Evolutionary conservation across 2,329 filamentous ascomycete genomes (phyloP).

Genomic region (Colletotrichum karsti): DNA sequence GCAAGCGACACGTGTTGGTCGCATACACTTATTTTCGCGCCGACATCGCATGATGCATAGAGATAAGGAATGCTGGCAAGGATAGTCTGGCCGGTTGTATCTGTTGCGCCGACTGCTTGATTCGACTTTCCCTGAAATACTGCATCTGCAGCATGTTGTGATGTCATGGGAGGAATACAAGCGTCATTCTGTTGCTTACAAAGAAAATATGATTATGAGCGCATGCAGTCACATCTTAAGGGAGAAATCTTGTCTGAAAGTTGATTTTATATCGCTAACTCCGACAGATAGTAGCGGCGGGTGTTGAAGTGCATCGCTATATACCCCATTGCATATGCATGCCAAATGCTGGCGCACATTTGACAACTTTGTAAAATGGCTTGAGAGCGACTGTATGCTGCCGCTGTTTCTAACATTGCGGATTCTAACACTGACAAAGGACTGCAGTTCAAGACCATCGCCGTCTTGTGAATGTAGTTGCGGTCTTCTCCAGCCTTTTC

Average conservation of each 20-base stretch:
- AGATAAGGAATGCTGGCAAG: too few relatives aligned
- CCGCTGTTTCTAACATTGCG: constrained; percentile 18
- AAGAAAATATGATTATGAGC: too few relatives aligned
- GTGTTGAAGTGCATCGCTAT: constrained; percentile 31
- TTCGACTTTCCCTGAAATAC: too few relatives aligned
- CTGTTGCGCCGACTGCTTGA: too few relatives aligned
- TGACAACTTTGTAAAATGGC: constrained; percentile 30
- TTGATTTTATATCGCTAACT: constrained; percentile 16
- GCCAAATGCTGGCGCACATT: constrained; percentile 32
- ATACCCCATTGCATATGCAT: constrained; percentile 36
- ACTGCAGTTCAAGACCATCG: background rate
- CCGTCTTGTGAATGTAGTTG: constrained; percentile 37
- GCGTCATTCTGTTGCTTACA: too few relatives aligned
- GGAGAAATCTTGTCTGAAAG: fast-evolving
- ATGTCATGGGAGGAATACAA: too few relatives aligned
- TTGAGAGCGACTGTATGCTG: constrained; percentile 29
- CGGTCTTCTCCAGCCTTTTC: constrained; percentile 34
- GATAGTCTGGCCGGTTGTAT: too few relatives aligned
- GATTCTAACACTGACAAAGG: constrained; percentile 4
- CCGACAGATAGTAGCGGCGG: constrained; percentile 25
- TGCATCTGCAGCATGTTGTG: too few relatives aligned
- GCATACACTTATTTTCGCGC: too few relatives aligned
- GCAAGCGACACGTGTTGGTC: too few relatives aligned
- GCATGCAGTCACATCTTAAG: too few relatives aligned
- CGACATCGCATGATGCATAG: too few relatives aligned